Percentiles rank a stretch among this genome's conserved stretches.
phyloP scores from a whole-genome alignment of 2,329 filamentous ascomycete species.

The Lizonia empirigonia region DNA sequence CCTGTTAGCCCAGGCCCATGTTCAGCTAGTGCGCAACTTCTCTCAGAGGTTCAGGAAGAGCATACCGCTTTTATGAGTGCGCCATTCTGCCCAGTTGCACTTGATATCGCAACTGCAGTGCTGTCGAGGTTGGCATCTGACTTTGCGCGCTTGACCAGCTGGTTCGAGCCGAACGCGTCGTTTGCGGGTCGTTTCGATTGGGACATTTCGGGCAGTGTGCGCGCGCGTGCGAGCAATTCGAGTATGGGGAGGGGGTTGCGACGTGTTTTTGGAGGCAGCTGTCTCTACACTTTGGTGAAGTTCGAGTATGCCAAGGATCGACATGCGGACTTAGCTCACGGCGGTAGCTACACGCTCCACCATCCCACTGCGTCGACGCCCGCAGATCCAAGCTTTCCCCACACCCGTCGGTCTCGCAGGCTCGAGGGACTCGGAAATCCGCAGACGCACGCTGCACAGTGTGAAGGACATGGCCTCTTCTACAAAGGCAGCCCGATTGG shows the following conservation, averaged over 20 bases:
- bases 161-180: constrained; percentile 76
- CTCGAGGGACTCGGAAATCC: background rate
- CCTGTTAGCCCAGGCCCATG: constrained; percentile 38
- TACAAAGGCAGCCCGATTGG: constrained; percentile 70
- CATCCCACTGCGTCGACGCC: constrained; percentile 1
- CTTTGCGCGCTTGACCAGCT: constrained; percentile 90
- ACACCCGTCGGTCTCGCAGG: background rate
- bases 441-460: background rate
- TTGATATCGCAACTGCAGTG: constrained; percentile 63
- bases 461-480: constrained; percentile 54
- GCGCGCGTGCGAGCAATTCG: constrained; percentile 1
- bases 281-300: constrained; percentile 17
- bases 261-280: constrained; percentile 6
- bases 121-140: constrained; percentile 62
- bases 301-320: constrained; percentile 14
- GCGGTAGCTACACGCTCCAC: constrained; percentile 6
- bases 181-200: constrained; percentile 91
- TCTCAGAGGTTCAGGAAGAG: constrained; percentile 51
- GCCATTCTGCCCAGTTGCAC: constrained; percentile 63
- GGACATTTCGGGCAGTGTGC: constrained; percentile 66
- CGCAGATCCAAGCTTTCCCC: constrained; percentile 4
- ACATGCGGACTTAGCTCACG: constrained; percentile 13
- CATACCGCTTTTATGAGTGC: constrained; percentile 70
- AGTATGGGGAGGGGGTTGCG: constrained; percentile 4
- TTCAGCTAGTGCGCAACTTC: constrained; percentile 22